These are phyloP conservation scores for Papiliotrema flavescens DNA, from an alignment of 1,284 basidiomycete species.

Conservation along the genomic window DNA sequence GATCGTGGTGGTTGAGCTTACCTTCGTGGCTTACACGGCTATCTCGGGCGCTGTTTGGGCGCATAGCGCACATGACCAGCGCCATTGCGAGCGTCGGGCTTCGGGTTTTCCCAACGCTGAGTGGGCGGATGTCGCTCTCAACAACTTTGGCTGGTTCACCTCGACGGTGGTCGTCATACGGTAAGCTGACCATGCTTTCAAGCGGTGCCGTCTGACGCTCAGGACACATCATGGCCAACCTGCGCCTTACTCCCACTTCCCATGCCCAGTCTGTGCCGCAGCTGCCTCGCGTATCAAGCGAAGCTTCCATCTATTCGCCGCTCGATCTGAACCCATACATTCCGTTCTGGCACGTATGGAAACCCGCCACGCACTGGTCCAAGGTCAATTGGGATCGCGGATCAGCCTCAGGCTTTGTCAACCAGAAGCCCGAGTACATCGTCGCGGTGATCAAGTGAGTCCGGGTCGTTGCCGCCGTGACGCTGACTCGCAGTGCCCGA, in stretches of 20 bases:
- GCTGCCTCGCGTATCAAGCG: background rate
- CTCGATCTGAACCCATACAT: slow-evolving; percentile 62
- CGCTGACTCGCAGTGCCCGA: slow-evolving; percentile 32
- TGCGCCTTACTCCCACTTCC: slow-evolving; percentile 73
- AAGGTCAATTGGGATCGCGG: slow-evolving; percentile 46
- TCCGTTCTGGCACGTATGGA: slow-evolving; percentile 88
- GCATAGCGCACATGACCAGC: no score
- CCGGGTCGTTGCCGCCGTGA: background rate
- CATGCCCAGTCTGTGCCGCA: slow-evolving; percentile 49
- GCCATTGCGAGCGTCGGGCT: background rate
- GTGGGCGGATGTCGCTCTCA: no score
- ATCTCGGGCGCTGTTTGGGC: no score
- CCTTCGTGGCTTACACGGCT: slow-evolving; percentile 5
- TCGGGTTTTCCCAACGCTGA: background rate
- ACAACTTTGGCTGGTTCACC: no score
- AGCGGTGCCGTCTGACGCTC: background rate
- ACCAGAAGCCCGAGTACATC: slow-evolving; percentile 79
- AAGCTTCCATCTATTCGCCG: slow-evolving; percentile 17
- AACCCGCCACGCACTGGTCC: slow-evolving; percentile 71
- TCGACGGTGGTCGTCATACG: no score
- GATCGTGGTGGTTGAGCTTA: slow-evolving; percentile 29
- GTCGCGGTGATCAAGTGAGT: slow-evolving; percentile 79
- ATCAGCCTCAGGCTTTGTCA: slow-evolving; percentile 43
- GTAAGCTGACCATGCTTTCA: no score
- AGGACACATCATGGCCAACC: slow-evolving; percentile 6